Percentiles rank a stretch among this genome's conserved stretches.
Conservation (phyloP, 148 eudicot genomes). For the Polygonum maritimum region DNA sequence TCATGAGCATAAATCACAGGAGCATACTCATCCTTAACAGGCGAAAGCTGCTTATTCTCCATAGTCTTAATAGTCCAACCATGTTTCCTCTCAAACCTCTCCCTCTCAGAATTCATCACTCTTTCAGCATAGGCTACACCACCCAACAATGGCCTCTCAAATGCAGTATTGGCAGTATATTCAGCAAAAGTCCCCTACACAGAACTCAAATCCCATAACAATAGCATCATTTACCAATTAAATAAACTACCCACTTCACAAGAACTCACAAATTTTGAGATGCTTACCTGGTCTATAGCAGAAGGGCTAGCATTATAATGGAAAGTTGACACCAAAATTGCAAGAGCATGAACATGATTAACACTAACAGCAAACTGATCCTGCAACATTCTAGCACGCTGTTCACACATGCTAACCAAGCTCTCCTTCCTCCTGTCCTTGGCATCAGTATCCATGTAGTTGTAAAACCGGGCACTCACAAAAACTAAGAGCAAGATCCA, state of each 20-base stretch:
- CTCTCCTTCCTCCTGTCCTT: conserved; percentile 36
- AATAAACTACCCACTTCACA: not conserved
- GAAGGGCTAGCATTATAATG: conserved; percentile 42
- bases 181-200: conserved; percentile 62
- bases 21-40: conserved; percentile 54
- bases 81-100: conserved; percentile 50
- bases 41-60: conserved; percentile 56
- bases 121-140: conserved; percentile 70
- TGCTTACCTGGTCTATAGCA: conserved; percentile 47
- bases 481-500: conserved; percentile 23
- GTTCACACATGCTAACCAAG: conserved; percentile 51
- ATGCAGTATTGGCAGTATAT: conserved; percentile 61
- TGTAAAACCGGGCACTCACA: conserved; percentile 18
- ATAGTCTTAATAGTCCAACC: conserved; percentile 60
- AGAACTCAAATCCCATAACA: not conserved
- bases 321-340: conserved; percentile 51
- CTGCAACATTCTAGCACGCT: conserved; percentile 60
- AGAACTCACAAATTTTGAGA: not conserved
- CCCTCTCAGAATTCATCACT: conserved; percentile 48
- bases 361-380: conserved; percentile 68
- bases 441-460: conserved; percentile 28
- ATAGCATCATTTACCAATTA: not conserved
- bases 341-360: conserved; percentile 71
- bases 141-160: conserved; percentile 65
- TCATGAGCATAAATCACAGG: conserved; percentile 67